Conservation (phyloP, 768 basidiomycete species). For the Mrakia blollopis region DNA sequence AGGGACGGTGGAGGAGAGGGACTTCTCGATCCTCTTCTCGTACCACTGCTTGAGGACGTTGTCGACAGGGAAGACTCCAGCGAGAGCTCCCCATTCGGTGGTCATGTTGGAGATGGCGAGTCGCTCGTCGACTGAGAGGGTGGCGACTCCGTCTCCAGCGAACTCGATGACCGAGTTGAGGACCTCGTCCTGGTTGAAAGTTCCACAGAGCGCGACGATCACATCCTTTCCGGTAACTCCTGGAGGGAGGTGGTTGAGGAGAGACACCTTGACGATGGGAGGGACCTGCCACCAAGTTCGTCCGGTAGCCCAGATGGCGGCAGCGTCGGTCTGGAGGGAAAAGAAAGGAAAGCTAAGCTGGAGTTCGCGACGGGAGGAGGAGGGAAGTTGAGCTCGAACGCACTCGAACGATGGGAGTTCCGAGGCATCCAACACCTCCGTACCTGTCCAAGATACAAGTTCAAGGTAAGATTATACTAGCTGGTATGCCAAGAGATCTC, state of each 20-base stretch:
- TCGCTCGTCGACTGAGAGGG: conserved; percentile 80
- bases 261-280: conserved; percentile 88
- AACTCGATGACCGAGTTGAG: conserved; percentile 97
- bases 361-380: background rate
- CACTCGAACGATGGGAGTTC: conserved; percentile 91
- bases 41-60: conserved; percentile 80
- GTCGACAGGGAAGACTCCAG: conserved; percentile 91
- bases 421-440: conserved; percentile 93
- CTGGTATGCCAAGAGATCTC: background rate
- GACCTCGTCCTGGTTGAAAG: conserved; percentile 93
- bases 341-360: background rate
- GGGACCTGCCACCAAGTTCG: conserved; percentile 99
- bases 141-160: conserved; percentile 75
- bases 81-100: conserved; percentile 98
- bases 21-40: conserved; percentile 62
- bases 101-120: conserved; percentile 99
- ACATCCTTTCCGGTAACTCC: conserved; percentile 98
- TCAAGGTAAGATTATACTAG: background rate
- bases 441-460: conserved; percentile 43
- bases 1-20: conserved; percentile 40
- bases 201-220: conserved; percentile 91
- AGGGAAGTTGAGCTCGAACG: conserved; percentile 38
- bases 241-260: conserved; percentile 69
- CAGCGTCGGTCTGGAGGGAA: conserved; percentile 59
- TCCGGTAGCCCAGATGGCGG: conserved; percentile 95